Evolutionary conservation across 345 rosid species (phyloP).

Genomic region (Triadica sebifera): DNA sequence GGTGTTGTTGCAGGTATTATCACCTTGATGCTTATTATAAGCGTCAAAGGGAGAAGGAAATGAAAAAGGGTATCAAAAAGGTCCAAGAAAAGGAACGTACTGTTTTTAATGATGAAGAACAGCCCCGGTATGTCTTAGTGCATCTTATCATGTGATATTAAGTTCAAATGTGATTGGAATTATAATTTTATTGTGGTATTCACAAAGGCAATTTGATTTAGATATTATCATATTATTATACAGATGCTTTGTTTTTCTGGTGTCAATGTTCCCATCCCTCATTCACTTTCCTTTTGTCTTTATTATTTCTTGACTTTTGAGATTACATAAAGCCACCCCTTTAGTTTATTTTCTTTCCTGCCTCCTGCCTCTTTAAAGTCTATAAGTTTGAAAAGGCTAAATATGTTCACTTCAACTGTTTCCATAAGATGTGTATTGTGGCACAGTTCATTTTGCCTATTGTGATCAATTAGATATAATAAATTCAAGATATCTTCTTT

Average conservation of each 20-base stretch:
- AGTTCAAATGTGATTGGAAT: neutral
- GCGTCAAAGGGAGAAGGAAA: conserved; percentile 66
- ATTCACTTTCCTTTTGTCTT: neutral
- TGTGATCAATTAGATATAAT: neutral
- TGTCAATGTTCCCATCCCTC: neutral
- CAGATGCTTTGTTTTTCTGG: neutral
- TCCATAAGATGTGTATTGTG: neutral
- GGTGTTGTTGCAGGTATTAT: conserved; percentile 59
- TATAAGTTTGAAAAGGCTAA: too few relatives aligned
- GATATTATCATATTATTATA: neutral
- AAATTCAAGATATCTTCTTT: neutral
- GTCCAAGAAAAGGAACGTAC: conserved; percentile 62
- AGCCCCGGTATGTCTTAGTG: conserved; percentile 57
- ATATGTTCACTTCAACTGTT: too few relatives aligned
- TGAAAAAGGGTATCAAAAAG: conserved; percentile 66
- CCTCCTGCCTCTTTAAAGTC: too few relatives aligned
- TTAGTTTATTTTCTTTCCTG: neutral
- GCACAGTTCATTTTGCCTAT: neutral
- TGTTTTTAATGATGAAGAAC: conserved; percentile 93
- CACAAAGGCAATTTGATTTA: neutral
- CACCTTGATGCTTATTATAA: conserved; percentile 81
- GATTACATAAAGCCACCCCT: neutral
- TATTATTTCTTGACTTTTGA: neutral
- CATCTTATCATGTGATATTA: neutral
- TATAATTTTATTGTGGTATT: neutral